Evolutionary conservation across 371 early-diverging fungal genomes (phyloP), one percentile per base, ranked within the genome.

Genomic region (Phascolomyces articulosus): DNA sequence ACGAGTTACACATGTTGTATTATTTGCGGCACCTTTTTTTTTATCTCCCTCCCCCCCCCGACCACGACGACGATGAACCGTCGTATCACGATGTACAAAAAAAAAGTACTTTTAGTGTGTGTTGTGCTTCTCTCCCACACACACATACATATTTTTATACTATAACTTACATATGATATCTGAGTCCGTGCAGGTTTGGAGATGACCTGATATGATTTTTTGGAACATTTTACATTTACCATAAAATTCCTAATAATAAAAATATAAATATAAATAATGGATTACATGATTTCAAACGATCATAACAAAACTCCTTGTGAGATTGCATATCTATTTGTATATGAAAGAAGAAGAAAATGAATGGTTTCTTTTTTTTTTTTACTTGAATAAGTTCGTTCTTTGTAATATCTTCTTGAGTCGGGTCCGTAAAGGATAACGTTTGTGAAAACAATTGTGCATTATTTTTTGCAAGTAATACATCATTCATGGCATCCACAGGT

Each of bases 401-500:
- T 8, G 78, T 68, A 26, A 82, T 82, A 58, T 82, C 83, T 63
- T 82, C 80, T 38, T 71, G 64, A 20, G 78, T 79, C 23, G 83
- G 83, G 55, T 82, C 83, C 10, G 83, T 82, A 53, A 82, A 82
- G 4, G 83, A 75, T n/a, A 82, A 61, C 0, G 80, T 82, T 44
- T 82, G 80, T 8, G 77, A 79, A 34, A 82, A 68, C 20, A 82
- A 48, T 48, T 78, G 78, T 16, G 80, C 83, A 62, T 76, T 82
- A 56, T 79, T 82, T 63, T 74, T 78, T 40, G 78, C 76, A 29
- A 82, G 47, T 62, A 79, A 72, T 47, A 79, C 78, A 47, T 71
- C 72, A 40, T 63, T 60, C 55, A 66, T 54, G 27, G 65, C 58
- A 51, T 71, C 67, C n/a, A 31, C 55, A 8, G 65, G 29, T 31